Conservation (phyloP, 2,329 filamentous ascomycete species). For the Ascomycota sp. region DNA sequence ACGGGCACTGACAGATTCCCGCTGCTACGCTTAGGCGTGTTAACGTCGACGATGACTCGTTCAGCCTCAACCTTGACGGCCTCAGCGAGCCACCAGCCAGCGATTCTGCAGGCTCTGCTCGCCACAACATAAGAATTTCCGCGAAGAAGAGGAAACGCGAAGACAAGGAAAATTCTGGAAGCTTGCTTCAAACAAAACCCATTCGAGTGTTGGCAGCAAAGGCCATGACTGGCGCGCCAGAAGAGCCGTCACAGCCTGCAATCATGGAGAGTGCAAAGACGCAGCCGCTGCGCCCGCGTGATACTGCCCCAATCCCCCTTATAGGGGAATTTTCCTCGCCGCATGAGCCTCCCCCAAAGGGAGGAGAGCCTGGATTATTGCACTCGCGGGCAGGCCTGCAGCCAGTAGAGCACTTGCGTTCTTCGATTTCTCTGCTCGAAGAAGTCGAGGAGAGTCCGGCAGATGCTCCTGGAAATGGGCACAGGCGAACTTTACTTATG, state of each 20-base stretch:
- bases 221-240: too few species aligned
- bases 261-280: too few species aligned
- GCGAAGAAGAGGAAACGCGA: constrained; percentile 23
- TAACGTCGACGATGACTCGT: constrained; percentile 39
- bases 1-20: too few species aligned
- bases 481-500: constrained; percentile 18
- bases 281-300: too few species aligned
- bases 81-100: constrained; percentile 10
- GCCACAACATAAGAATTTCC: constrained; percentile 23
- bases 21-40: too few species aligned
- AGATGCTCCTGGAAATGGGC: constrained; percentile 34
- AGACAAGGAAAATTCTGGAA: constrained; percentile 4
- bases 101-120: constrained; percentile 11
- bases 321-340: too few species aligned
- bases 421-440: constrained; percentile 4
- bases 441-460: constrained; percentile 24
- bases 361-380: too few species aligned
- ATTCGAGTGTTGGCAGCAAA: too few species aligned
- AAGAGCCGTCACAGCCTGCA: too few species aligned
- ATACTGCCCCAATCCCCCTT: too few species aligned
- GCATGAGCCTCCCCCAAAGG: too few species aligned
- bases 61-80: constrained; percentile 29
- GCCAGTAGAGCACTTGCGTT: constrained; percentile 2
- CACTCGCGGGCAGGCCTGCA: constrained; percentile 1
- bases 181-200: constrained; percentile 1